These are phyloP conservation scores for Blastocystis sp. DNA, from an alignment of 352 stramenopile genomes.

Conservation along the genomic window DNA sequence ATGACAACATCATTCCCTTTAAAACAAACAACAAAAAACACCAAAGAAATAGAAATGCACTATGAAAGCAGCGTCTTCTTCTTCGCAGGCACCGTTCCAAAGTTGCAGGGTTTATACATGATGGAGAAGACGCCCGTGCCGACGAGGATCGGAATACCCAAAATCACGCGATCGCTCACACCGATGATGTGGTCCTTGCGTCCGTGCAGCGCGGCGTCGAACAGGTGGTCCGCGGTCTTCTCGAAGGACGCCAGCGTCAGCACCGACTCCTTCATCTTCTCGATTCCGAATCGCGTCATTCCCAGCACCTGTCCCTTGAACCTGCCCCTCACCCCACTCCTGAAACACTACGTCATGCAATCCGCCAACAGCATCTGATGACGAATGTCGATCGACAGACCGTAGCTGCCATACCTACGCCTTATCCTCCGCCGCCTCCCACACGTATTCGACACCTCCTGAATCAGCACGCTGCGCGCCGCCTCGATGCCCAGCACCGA, in stretches of 20 bases:
- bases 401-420: slow-evolving; percentile 88
- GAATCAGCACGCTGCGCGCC: slow-evolving; percentile 89
- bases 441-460: slow-evolving; percentile 94
- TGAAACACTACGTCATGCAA: slow-evolving; percentile 92
- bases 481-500: slow-evolving; percentile 95
- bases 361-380: slow-evolving; percentile 97
- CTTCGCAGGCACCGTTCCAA: slow-evolving; percentile 32
- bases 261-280: slow-evolving; percentile 99
- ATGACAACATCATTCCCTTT: not conserved
- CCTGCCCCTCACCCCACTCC: slow-evolving; percentile 76
- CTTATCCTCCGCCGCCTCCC: not conserved
- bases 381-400: slow-evolving; percentile 95
- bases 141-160: slow-evolving; percentile 96
- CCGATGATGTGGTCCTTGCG: slow-evolving; percentile 94
- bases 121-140: slow-evolving; percentile 90
- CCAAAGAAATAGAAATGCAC: slow-evolving; percentile 25
- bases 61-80: slow-evolving; percentile 37
- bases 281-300: slow-evolving; percentile 94
- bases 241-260: slow-evolving; percentile 98
- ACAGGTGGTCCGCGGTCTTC: slow-evolving; percentile 99
- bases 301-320: slow-evolving; percentile 84
- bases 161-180: slow-evolving; percentile 98
- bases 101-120: slow-evolving; percentile 61
- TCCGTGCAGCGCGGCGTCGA: slow-evolving; percentile 96
- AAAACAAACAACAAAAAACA: not conserved